phyloP scores from a whole-genome alignment of 2,329 filamentous ascomycete genomes.

The Diaporthe sp. region DNA sequence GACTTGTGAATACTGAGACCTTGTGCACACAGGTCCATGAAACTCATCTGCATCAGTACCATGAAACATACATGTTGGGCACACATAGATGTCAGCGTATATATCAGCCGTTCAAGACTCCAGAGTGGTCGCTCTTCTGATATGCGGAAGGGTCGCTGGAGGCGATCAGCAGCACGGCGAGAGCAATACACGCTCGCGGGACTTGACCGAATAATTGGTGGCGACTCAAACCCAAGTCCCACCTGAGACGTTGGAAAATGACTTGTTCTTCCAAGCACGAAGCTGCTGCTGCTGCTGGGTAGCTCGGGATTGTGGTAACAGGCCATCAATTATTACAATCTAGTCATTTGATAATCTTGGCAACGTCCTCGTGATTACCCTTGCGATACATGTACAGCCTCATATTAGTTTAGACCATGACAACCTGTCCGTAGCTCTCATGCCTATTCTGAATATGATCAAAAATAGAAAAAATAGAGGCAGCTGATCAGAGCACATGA shows the following conservation, averaged over 20 bases:
- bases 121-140: not conserved
- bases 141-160: not conserved
- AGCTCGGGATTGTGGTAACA: not conserved
- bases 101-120: not conserved
- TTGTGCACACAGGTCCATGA: not conserved
- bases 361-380: not conserved
- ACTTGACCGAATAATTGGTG: not conserved
- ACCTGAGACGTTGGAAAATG: not conserved
- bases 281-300: not conserved
- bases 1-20: not conserved
- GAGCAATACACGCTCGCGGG: not conserved
- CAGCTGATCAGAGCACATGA: not conserved
- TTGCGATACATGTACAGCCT: not conserved
- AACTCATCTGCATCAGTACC: not conserved
- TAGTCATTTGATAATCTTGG: not conserved
- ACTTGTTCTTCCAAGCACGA: not conserved
- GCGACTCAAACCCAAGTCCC: not conserved
- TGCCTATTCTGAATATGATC: not conserved
- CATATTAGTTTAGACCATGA: too few relatives aligned
- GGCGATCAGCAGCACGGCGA: not conserved
- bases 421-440: not conserved
- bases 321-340: not conserved
- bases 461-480: not conserved
- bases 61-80: not conserved
- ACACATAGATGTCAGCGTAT: too few relatives aligned